These are phyloP conservation scores for Parachlorella kessleri DNA, from an alignment of 139 green algal genomes.

Conservation along the genomic window DNA sequence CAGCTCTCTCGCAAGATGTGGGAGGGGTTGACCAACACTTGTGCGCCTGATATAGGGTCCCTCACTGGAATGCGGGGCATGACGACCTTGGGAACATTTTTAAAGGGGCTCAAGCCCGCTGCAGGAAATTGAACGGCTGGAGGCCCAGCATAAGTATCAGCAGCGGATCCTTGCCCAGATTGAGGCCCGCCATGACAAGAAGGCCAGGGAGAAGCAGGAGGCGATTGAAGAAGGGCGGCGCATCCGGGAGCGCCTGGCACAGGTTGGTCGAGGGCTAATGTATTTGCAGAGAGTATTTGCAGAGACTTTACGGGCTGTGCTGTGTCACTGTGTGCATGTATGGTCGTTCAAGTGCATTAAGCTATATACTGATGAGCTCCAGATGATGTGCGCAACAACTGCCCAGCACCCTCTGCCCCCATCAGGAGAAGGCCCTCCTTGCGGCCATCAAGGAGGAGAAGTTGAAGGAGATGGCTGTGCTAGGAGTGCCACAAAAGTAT, in stretches of 20 bases:
- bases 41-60: too few species aligned
- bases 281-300: too few species aligned
- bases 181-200: constrained; percentile 14
- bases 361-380: too few species aligned
- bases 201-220: not conserved
- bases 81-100: too few species aligned
- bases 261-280: not conserved
- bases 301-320: too few species aligned
- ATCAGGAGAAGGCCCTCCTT: constrained; percentile 16
- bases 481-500: constrained; percentile 24
- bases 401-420: too few species aligned
- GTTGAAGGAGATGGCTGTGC: constrained; percentile 14
- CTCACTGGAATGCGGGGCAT: too few species aligned
- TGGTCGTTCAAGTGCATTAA: too few species aligned
- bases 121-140: constrained; percentile 21
- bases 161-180: constrained; percentile 26
- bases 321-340: too few species aligned
- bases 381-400: too few species aligned
- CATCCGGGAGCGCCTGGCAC: constrained; percentile 12
- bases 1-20: too few species aligned
- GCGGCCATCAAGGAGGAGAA: constrained; percentile 26
- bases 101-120: not conserved
- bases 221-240: constrained; percentile 7
- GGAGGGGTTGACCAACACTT: too few species aligned
- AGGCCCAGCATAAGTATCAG: constrained; percentile 22